Conservation (phyloP, 352 stramenopile genomes). For the Phytophthora cryptogea region DNA sequence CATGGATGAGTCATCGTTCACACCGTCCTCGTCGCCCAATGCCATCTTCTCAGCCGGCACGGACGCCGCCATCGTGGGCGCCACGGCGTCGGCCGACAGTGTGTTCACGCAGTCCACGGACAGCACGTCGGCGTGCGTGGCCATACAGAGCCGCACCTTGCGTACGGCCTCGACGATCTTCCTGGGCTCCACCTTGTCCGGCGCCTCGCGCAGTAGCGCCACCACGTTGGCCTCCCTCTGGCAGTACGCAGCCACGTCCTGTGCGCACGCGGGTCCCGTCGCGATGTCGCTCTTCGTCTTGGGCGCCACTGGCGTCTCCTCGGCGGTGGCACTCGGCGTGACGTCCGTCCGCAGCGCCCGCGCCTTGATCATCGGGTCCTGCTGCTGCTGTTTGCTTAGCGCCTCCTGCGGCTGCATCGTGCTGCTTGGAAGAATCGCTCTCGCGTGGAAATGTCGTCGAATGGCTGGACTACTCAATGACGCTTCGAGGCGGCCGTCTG, state of each 20-base stretch:
- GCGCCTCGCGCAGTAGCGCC: conserved; percentile 47
- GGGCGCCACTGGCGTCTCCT: neutral
- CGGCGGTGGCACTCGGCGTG: neutral
- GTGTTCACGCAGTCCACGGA: conserved; percentile 53
- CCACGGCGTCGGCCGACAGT: conserved; percentile 37
- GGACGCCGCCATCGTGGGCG: conserved; percentile 25
- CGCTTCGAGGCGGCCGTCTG: conserved; percentile 10
- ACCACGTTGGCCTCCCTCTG: conserved; percentile 53
- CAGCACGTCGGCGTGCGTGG: conserved; percentile 54
- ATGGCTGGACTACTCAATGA: conserved; percentile 25
- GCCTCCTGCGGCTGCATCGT: conserved; percentile 20
- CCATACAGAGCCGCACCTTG: conserved; percentile 59
- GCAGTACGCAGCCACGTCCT: conserved; percentile 49
- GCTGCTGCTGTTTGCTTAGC: conserved; percentile 6
- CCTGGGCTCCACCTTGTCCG: conserved; percentile 32
- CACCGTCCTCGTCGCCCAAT: conserved; percentile 16
- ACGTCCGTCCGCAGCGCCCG: conserved; percentile 6
- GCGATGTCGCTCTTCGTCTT: conserved; percentile 8
- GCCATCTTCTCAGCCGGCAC: conserved; percentile 15
- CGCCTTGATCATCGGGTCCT: conserved; percentile 1
- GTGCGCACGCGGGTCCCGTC: conserved; percentile 36
- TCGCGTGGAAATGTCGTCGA: conserved; percentile 21
- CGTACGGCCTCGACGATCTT: conserved; percentile 47
- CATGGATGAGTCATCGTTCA: conserved; percentile 56
- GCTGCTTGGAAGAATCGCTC: neutral